Evolutionary conservation across 2,329 filamentous ascomycete genomes (phyloP).

Genomic region (Trichoderma semiorbis): DNA sequence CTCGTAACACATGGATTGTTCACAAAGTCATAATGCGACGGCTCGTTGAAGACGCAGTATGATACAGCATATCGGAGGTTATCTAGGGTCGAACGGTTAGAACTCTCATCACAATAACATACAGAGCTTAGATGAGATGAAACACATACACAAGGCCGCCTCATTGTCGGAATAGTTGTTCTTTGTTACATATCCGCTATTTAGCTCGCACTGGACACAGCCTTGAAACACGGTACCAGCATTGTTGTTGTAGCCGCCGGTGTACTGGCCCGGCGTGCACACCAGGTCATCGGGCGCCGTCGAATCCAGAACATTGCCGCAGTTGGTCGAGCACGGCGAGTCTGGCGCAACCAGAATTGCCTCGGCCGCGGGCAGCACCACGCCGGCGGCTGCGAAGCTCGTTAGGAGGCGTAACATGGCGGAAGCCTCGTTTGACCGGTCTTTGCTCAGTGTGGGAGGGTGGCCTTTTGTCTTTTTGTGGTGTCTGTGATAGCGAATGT

Average conservation of each 20-base stretch:
- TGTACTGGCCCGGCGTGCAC: constrained; percentile 34
- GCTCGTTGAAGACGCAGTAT: constrained; percentile 53
- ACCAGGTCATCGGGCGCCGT: constrained; percentile 47
- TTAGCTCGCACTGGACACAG: constrained; percentile 51
- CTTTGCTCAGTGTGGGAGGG: neutral
- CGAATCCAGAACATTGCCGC: constrained; percentile 50
- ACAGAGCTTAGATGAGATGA: neutral
- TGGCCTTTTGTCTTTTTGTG: neutral
- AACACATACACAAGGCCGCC: constrained; percentile 52
- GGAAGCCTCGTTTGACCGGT: neutral
- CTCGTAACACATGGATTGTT: constrained; percentile 50
- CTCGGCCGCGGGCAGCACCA: constrained; percentile 22
- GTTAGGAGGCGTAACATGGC: constrained; percentile 22
- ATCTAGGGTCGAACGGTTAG: constrained; percentile 37
- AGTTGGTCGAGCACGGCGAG: constrained; percentile 49
- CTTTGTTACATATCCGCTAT: constrained; percentile 44
- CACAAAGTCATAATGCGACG: constrained; percentile 39
- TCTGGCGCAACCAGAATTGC: constrained; percentile 43
- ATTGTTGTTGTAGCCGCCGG: constrained; percentile 37
- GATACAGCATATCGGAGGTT: constrained; percentile 56
- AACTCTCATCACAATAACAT: constrained; percentile 7
- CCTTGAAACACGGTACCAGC: constrained; percentile 48
- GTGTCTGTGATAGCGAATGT: constrained; percentile 1
- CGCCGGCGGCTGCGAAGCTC: constrained; percentile 22
- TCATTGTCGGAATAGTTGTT: constrained; percentile 50